A percentile compares a stretch with the other conserved stretches of the same genome.
Evolutionary conservation across 768 basidiomycete species (phyloP).

Genomic region (Pilatotrama ljubarskyi): DNA sequence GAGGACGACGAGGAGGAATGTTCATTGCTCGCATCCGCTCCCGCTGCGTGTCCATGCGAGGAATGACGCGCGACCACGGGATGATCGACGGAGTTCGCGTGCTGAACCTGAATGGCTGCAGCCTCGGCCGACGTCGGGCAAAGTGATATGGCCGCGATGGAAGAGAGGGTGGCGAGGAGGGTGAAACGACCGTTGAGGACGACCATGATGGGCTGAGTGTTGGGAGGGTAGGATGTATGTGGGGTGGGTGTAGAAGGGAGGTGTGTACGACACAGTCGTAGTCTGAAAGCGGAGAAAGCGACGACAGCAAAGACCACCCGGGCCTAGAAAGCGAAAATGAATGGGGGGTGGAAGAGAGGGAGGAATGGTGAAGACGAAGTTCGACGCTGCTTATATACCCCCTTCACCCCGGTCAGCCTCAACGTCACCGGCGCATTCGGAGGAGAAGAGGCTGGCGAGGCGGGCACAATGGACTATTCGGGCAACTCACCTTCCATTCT

Average conservation of each 20-base stretch:
- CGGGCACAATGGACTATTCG: not conserved
- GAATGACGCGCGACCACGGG: slow-evolving; percentile 15
- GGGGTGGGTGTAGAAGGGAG: slow-evolving; percentile 19
- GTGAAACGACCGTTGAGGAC: slow-evolving; percentile 49
- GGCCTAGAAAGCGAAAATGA: slow-evolving; percentile 40
- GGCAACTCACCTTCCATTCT: slow-evolving; percentile 10
- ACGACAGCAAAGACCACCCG: slow-evolving; percentile 48
- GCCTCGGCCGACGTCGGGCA: slow-evolving; percentile 39
- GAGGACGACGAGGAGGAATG: not conserved
- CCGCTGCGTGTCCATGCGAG: not conserved
- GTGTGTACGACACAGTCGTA: slow-evolving; percentile 25
- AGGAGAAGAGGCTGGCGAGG: not conserved
- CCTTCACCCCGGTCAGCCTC: not conserved
- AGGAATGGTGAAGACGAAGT: slow-evolving; percentile 29
- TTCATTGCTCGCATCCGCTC: not conserved
- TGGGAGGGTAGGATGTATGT: slow-evolving; percentile 17
- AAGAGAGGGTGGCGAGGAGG: slow-evolving; percentile 45
- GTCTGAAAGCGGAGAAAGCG: slow-evolving; percentile 25
- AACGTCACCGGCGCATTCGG: not conserved
- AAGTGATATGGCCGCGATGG: slow-evolving; percentile 44
- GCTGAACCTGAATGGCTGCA: slow-evolving; percentile 33
- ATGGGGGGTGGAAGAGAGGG: slow-evolving; percentile 39
- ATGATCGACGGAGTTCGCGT: not conserved
- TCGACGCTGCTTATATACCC: slow-evolving; percentile 19
- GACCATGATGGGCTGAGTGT: slow-evolving; percentile 43